A percentile compares a stretch with the other conserved stretches of the same genome.
Conservation (phyloP, 345 rosid genomes). For the Citrus unshiu region DNA sequence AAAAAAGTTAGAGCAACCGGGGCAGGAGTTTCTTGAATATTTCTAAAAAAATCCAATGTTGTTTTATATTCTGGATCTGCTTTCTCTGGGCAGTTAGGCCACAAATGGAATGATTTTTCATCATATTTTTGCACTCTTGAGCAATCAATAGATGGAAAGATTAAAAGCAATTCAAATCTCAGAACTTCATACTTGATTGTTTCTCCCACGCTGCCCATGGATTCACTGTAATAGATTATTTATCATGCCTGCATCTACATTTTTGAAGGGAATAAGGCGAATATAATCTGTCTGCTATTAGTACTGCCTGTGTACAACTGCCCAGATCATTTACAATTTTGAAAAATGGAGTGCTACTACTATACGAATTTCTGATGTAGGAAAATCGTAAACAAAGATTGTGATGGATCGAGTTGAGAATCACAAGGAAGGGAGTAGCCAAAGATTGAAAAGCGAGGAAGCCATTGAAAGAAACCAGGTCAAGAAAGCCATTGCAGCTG, state of each 20-base stretch:
- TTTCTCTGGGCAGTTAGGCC: too few species aligned
- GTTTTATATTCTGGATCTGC: too few species aligned
- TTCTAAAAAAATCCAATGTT: too few species aligned
- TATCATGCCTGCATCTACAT: not conserved
- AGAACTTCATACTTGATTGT: not conserved
- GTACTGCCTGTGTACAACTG: conserved; percentile 9
- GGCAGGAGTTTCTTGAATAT: too few species aligned
- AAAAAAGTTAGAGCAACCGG: too few species aligned
- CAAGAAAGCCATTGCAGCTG: conserved; percentile 85
- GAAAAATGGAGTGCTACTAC: not conserved
- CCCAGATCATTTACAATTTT: not conserved
- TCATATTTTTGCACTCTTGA: too few species aligned
- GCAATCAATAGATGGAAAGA: not conserved
- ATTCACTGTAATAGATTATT: not conserved
- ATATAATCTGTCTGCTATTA: not conserved
- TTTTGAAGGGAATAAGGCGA: not conserved
- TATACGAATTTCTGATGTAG: conserved; percentile 3
- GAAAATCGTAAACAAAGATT: not conserved
- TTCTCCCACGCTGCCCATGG: not conserved
- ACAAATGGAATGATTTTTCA: too few species aligned
- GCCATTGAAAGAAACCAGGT: conserved; percentile 75
- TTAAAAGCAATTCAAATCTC: not conserved
- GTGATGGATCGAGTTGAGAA: not conserved
- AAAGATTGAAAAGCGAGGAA: conserved; percentile 80
- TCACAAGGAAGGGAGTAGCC: conserved; percentile 76